Evolutionary conservation across 1,284 basidiomycete genomes (phyloP).

Genomic region (Mycena sp.): DNA sequence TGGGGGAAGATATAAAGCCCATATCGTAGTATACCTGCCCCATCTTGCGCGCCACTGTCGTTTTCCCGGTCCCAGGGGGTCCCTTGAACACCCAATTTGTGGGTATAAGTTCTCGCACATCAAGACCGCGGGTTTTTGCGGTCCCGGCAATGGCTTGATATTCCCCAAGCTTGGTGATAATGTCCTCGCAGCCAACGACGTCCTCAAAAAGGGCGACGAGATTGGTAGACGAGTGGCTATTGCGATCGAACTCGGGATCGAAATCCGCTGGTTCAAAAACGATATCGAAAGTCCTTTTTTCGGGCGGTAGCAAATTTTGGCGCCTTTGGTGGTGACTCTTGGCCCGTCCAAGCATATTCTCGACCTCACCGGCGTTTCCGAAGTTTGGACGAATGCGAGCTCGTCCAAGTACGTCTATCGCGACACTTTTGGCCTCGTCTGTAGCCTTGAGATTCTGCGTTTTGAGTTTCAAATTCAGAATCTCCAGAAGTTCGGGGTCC

Average conservation of each 20-base stretch:
- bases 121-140: constrained; percentile 52
- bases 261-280: constrained; percentile 69
- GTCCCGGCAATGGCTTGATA: constrained; percentile 62
- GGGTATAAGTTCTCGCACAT: constrained; percentile 61
- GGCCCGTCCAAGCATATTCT: constrained; percentile 65
- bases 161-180: constrained; percentile 55
- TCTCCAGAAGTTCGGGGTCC: constrained; percentile 58
- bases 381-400: constrained; percentile 68
- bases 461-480: constrained; percentile 64
- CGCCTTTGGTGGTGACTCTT: constrained; percentile 61
- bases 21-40: constrained; percentile 73
- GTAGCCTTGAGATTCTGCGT: constrained; percentile 66
- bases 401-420: constrained; percentile 61
- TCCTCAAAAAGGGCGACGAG: constrained; percentile 67
- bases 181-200: constrained; percentile 65
- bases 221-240: constrained; percentile 55
- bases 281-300: constrained; percentile 47
- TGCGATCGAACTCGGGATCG: constrained; percentile 65
- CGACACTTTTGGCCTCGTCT: constrained; percentile 60
- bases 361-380: constrained; percentile 74
- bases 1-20: constrained; percentile 62
- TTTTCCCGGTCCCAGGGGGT: constrained; percentile 72
- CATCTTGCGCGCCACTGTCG: constrained; percentile 60
- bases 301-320: constrained; percentile 41
- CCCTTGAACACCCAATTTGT: constrained; percentile 78